Evolutionary conservation across 495 filamentous ascomycete genomes (phyloP).

Genomic region (Hypoxylon fuscum): DNA sequence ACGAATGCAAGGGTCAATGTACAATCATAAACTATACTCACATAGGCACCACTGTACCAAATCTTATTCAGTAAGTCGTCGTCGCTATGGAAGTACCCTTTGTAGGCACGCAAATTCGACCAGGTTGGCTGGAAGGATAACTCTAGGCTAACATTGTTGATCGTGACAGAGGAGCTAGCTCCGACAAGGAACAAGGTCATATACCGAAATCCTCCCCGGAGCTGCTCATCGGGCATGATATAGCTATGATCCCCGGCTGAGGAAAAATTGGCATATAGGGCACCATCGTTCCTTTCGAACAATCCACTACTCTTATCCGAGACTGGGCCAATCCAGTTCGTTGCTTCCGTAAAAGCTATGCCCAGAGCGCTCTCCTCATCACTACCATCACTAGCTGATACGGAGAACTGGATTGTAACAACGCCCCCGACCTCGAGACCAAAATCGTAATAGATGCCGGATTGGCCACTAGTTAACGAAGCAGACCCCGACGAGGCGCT

Average conservation of each 20-base stretch:
- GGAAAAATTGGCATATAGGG: conserved; percentile 62
- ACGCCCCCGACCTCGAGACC: conserved; percentile 68
- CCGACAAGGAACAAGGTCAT: conserved; percentile 63
- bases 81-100: conserved; percentile 69
- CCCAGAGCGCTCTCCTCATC: conserved; percentile 60
- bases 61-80: conserved; percentile 68
- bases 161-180: conserved; percentile 45
- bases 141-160: conserved; percentile 57
- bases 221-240: conserved; percentile 60
- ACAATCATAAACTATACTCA: conserved; percentile 13
- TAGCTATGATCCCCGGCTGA: conserved; percentile 52
- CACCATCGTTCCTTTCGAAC: conserved; percentile 61
- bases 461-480: conserved; percentile 55
- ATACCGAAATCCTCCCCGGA: conserved; percentile 71
- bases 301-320: conserved; percentile 67
- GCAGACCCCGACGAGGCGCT: conserved; percentile 42
- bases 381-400: conserved; percentile 44
- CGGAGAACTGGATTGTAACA: conserved; percentile 58
- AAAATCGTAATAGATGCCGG: conserved; percentile 64
- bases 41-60: conserved; percentile 70
- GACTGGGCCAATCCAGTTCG: conserved; percentile 68
- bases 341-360: conserved; percentile 69
- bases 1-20: too few relatives aligned
- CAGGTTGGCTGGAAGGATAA: conserved; percentile 70
- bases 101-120: conserved; percentile 68